phyloP scores from a whole-genome alignment of 805 yeast species.

The Myxozyma neotropica region DNA sequence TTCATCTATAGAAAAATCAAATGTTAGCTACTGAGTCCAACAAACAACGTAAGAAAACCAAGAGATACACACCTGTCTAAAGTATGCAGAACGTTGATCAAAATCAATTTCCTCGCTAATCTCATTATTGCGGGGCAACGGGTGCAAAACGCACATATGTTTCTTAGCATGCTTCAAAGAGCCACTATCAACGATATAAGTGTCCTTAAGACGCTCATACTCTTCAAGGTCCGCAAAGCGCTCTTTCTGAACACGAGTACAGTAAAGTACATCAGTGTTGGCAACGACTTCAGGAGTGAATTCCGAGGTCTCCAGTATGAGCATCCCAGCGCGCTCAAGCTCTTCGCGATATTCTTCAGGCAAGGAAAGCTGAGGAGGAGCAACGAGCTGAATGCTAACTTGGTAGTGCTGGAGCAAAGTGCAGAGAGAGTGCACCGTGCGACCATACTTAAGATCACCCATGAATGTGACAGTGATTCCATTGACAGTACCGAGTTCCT shows the following conservation, averaged over 20 bases:
- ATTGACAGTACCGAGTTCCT: slow-evolving; percentile 97
- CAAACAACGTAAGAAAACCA: background rate
- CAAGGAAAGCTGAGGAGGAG: slow-evolving; percentile 84
- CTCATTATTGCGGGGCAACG: slow-evolving; percentile 95
- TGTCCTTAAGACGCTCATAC: slow-evolving; percentile 86
- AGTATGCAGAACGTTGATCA: slow-evolving; percentile 98
- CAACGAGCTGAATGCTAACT: slow-evolving; percentile 86
- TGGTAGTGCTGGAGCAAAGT: slow-evolving; percentile 88
- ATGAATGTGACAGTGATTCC: slow-evolving; percentile 97
- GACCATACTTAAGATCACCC: slow-evolving; percentile 98
- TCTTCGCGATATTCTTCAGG: slow-evolving; percentile 74
- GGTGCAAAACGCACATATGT: slow-evolving; percentile 99
- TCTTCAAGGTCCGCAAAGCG: slow-evolving; percentile 77
- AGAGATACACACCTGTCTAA: slow-evolving; percentile 67
- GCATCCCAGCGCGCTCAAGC: slow-evolving; percentile 67
- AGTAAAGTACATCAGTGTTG: slow-evolving; percentile 90
- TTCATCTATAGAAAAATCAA: slow-evolving; percentile 64
- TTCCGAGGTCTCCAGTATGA: slow-evolving; percentile 69
- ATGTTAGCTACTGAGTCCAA: slow-evolving; percentile 13
- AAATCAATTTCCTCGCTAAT: slow-evolving; percentile 98
- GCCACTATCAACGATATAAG: slow-evolving; percentile 89
- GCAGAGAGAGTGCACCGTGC: slow-evolving; percentile 97
- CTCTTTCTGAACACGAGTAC: slow-evolving; percentile 98
- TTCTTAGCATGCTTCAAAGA: slow-evolving; percentile 90
- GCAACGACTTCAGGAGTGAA: slow-evolving; percentile 85